Evolutionary conservation across 1,284 basidiomycete genomes (phyloP), one percentile per base, ranked within the genome.

Genomic region (Porogramme epimiltina): DNA sequence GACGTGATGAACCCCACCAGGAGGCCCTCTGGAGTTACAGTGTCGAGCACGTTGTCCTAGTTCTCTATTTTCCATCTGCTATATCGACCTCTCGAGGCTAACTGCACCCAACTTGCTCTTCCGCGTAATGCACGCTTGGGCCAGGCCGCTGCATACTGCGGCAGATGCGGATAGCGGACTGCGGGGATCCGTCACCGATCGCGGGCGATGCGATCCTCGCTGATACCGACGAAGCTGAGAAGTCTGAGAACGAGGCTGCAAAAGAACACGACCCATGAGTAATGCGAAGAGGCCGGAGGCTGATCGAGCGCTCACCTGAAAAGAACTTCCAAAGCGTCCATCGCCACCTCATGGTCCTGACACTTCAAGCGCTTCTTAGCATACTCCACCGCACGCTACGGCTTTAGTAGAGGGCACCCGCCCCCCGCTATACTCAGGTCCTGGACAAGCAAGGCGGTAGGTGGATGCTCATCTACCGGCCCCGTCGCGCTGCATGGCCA

Each of bases 161-260:
- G 40, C 34, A 42, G 42, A 62, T 62, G 60, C 52, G 62, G 13
- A 45, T 47, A 47, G 47, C 36, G 4, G 54, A 31, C 33, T 54
- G 45, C 45, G 49, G 44, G 40, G 51, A 44, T 20, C 33, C 58
- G 20, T 11, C 46, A 34, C 15, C 26, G 18, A 31, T 42, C 3
- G 33, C 24, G 22, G 28, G 22, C 4, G 51, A 47, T 8, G 31
- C 3, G n/a, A 40, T 34, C 19, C 39, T 39, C 5, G 46, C 25
- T 3, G 47, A 46, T 2, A 45, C 38, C 19, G 19, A 39, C 8
- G 26, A 6, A 9, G 38, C 38, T 19, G 41, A 24, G 8, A 37
- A 26, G 4, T 23, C 15, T 10, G 45, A 47, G 11, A 20, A 39
- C 20, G 31, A 25, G 3, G 15, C 18, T 33, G 20, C 24, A 37